Evolutionary conservation across 805 yeast genomes (phyloP), one percentile per base, ranked within the genome.

Genomic region (Saturnispora dispora): DNA sequence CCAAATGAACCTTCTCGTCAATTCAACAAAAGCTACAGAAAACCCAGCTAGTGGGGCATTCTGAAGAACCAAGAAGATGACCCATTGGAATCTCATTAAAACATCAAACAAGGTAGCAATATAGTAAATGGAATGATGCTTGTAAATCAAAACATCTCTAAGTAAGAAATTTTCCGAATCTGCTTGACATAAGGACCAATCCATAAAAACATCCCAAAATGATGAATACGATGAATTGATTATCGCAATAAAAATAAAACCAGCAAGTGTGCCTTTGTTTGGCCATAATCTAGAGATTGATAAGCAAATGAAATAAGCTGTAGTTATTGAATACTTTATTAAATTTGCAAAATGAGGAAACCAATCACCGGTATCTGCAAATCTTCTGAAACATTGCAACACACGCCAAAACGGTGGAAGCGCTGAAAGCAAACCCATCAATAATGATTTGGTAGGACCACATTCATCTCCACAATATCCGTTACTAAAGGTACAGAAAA

Each of bases 281-380:
- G 69, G 60, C 33, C 81, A 71, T 45, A 88, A 85, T 55, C 98
- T 78, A 64, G 86, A 90, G 18, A 84, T 67, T 68, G 95, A 85
- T 58, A 93, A 72, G 6, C 82, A 70, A 59, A 81, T 78, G 65
- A 86, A 82, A 65, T 86, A 88, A 17, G 76, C 59, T 3, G 86
- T 75, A 1, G 90, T 76, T 28, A 84, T 67, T 1, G 76, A 60
- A 64, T 91, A 93, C 66, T 93, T 93, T 32, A 73, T 60, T 72
- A 88, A 85, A 60, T 93, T 93, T 9, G 96, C 90, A 55, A 91
- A 69, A 73, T 93, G 99, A 0, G 99, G 99, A 63, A 93, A 93
- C 85, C 90, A 84, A 60, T 90, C 96, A 2, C 95, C 91, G 0
- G 97, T 85, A 63, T 93, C 99, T 25, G 82, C 78, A 63, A 76